These are phyloP conservation scores for Botrytis hyacinthi DNA, from an alignment of 2,329 filamentous ascomycete species.

Conservation along the genomic window DNA sequence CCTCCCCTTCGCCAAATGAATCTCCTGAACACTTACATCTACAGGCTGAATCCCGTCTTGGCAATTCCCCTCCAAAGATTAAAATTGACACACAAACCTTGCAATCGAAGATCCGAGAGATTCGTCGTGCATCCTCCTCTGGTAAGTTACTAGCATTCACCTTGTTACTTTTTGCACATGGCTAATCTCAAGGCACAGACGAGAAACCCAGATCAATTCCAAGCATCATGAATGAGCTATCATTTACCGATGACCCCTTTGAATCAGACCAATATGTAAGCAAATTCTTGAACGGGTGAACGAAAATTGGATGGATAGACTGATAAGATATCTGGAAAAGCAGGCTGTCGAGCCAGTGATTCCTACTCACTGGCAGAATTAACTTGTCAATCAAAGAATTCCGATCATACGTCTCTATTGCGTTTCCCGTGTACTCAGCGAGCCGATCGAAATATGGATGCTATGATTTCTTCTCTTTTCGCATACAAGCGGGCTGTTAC, in stretches of 20 bases:
- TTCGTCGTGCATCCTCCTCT: neutral
- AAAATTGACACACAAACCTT: neutral
- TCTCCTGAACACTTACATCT: neutral
- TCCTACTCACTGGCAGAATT: conserved; percentile 16
- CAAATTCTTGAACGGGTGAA: neutral
- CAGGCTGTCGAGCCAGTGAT: neutral
- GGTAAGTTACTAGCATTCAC: neutral
- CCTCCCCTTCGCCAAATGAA: neutral
- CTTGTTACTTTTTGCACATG: neutral
- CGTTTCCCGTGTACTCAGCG: neutral
- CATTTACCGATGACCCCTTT: neutral
- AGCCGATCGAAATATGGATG: neutral
- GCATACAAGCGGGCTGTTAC: neutral
- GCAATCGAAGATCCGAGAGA: neutral
- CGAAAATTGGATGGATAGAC: neutral
- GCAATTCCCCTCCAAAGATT: neutral
- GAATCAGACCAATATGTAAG: neutral
- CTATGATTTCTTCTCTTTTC: neutral
- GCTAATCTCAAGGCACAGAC: neutral
- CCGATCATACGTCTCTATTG: neutral
- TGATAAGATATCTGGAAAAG: neutral
- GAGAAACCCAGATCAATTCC: conserved; percentile 3
- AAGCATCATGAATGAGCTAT: neutral
- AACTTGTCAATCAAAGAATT: neutral
- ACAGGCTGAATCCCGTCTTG: neutral